Conservation (phyloP, 1,284 basidiomycete species). For the Psilocybe mexicana region DNA sequence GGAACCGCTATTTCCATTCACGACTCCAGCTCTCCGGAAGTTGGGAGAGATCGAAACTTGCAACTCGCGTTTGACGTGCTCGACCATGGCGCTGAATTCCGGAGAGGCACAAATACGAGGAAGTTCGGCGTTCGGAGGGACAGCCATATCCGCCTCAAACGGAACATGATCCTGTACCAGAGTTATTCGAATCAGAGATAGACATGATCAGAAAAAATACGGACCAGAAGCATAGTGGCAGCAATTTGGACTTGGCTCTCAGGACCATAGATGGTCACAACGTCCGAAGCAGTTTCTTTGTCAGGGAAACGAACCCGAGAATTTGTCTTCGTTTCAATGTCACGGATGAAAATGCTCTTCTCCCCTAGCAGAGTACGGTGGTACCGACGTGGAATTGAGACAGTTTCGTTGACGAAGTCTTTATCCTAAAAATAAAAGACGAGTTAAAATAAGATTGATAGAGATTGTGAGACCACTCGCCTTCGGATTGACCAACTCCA, state of each 20-base stretch:
- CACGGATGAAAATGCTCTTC: conserved; percentile 95
- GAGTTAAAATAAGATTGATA: neutral
- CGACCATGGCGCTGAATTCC: conserved; percentile 83
- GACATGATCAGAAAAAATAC: conserved; percentile 26
- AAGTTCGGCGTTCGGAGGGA: conserved; percentile 83
- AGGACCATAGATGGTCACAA: conserved; percentile 93
- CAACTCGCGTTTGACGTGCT: conserved; percentile 91
- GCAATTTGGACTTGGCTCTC: conserved; percentile 97
- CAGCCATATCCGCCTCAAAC: conserved; percentile 93
- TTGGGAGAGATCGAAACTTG: conserved; percentile 88
- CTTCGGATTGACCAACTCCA: conserved; percentile 98
- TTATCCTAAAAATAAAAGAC: conserved; percentile 67
- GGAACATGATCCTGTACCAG: conserved; percentile 87
- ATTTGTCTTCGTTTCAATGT: conserved; percentile 96
- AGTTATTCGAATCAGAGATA: conserved; percentile 6
- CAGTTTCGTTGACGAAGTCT: conserved; percentile 93
- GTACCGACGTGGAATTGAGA: conserved; percentile 91
- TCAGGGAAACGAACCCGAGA: conserved; percentile 94
- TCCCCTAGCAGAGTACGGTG: conserved; percentile 94
- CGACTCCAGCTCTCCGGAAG: conserved; percentile 48
- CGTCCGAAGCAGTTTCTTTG: conserved; percentile 90
- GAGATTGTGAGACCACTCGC: conserved; percentile 38
- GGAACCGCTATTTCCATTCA: conserved; percentile 40
- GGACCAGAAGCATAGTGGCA: conserved; percentile 89
- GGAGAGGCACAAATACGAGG: conserved; percentile 71